phyloP scores from a whole-genome alignment of 2,329 filamentous ascomycete species.

The Ustulina deusta region DNA sequence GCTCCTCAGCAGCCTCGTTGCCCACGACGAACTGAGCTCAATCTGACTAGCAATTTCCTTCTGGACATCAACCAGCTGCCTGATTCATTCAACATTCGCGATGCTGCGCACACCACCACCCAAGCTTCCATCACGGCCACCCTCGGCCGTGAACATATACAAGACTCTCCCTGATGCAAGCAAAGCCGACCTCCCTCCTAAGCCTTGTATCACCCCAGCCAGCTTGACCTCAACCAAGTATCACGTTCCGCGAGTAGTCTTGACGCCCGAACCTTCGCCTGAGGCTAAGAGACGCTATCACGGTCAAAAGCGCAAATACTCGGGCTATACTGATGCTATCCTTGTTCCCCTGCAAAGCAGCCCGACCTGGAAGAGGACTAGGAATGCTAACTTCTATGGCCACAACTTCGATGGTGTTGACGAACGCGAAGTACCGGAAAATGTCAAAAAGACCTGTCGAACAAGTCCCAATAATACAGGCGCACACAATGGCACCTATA shows the following conservation, averaged over 20 bases:
- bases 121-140: slow-evolving; percentile 1
- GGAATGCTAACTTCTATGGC: background rate
- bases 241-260: background rate
- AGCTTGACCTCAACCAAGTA: background rate
- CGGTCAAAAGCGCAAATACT: slow-evolving; percentile 15
- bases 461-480: background rate
- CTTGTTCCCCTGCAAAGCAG: background rate
- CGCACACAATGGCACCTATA: background rate
- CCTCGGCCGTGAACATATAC: background rate
- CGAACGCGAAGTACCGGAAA: background rate
- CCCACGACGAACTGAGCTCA: background rate
- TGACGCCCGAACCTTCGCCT: slow-evolving; percentile 4
- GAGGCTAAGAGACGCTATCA: background rate
- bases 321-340: background rate
- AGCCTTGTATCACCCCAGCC: background rate
- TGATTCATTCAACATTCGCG: background rate
- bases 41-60: background rate
- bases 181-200: slow-evolving; percentile 27
- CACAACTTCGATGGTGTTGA: background rate
- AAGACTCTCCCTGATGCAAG: slow-evolving; percentile 31
- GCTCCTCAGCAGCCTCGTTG: background rate
- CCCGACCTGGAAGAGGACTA: background rate
- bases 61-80: background rate
- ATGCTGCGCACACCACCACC: slow-evolving; percentile 18
- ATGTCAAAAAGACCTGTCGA: background rate